A percentile compares a stretch with the other conserved stretches of the same genome.
phyloP scores from a whole-genome alignment of 352 stramenopile species.

The Phytopythium kandeliae region DNA sequence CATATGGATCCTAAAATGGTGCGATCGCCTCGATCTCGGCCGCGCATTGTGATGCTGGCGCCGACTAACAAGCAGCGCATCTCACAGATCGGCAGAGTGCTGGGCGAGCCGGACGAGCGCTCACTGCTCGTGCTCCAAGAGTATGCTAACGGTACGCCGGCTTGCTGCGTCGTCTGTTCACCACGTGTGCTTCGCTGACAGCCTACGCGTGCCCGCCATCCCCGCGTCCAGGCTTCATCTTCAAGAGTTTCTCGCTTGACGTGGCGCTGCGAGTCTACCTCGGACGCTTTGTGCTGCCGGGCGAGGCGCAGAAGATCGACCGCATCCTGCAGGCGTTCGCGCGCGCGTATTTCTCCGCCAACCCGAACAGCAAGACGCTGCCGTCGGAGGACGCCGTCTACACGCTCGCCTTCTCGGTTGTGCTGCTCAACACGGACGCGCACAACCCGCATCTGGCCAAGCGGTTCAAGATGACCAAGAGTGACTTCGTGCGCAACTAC shows the following conservation, averaged over 20 bases:
- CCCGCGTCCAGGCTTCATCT: conserved; percentile 36
- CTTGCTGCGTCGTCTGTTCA: neutral
- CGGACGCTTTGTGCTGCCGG: conserved; percentile 56
- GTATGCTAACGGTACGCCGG: conserved; percentile 47
- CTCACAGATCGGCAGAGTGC: conserved; percentile 44
- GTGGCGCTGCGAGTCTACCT: conserved; percentile 70
- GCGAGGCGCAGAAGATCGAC: conserved; percentile 83
- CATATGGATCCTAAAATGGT: conserved; percentile 70
- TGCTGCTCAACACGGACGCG: conserved; percentile 80
- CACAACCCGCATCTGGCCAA: conserved; percentile 59
- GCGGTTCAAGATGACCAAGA: conserved; percentile 71
- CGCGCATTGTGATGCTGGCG: too few relatives aligned
- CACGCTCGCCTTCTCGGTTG: conserved; percentile 67
- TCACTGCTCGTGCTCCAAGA: conserved; percentile 59
- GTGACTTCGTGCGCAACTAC: conserved; percentile 73
- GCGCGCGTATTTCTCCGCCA: conserved; percentile 52
- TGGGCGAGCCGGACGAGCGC: conserved; percentile 58
- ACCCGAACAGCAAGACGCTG: conserved; percentile 43
- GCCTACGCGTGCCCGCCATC: too few relatives aligned
- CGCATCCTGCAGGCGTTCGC: conserved; percentile 79
- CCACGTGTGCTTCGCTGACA: too few relatives aligned
- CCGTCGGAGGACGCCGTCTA: conserved; percentile 70
- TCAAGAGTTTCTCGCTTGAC: conserved; percentile 54
- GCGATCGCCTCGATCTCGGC: too few relatives aligned
- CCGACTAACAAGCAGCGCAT: too few relatives aligned